These are phyloP conservation scores for Wallacemonas sp. DNA, from an alignment of 208 protist species.

Conservation along the genomic window DNA sequence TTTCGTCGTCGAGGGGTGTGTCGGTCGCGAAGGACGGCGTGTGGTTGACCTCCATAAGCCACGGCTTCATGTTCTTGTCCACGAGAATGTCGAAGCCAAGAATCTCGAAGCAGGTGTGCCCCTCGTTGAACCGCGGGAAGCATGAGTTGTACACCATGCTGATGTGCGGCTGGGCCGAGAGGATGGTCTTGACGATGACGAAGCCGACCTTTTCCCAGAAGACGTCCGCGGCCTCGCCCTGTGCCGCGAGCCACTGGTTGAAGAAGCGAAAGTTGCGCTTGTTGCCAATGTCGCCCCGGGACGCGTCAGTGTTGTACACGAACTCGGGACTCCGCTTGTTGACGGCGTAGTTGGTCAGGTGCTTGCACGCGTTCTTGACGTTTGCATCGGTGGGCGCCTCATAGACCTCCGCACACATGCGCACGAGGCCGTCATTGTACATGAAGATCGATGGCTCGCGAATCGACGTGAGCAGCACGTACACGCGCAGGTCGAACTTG, in stretches of 20 bases:
- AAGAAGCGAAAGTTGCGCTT: slow-evolving; percentile 94
- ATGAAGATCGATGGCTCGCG: slow-evolving; percentile 89
- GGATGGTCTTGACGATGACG: slow-evolving; percentile 92
- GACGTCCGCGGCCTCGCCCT: slow-evolving; percentile 47
- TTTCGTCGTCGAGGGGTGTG: slow-evolving; percentile 90
- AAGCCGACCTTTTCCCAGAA: slow-evolving; percentile 83
- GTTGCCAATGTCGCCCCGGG: slow-evolving; percentile 78
- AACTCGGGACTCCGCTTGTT: slow-evolving; percentile 94
- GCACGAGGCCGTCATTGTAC: slow-evolving; percentile 94
- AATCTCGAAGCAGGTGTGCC: slow-evolving; percentile 95
- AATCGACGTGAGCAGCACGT: slow-evolving; percentile 92
- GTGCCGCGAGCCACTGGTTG: slow-evolving; percentile 73
- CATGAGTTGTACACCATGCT: slow-evolving; percentile 90
- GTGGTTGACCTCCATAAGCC: slow-evolving; percentile 98
- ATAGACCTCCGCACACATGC: slow-evolving; percentile 94
- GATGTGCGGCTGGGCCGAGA: slow-evolving; percentile 92
- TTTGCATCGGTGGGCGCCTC: slow-evolving; percentile 80
- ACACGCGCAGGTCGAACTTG: slow-evolving; percentile 97
- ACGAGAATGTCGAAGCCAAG: slow-evolving; percentile 97
- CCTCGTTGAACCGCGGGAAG: slow-evolving; percentile 90
- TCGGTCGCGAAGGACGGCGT: slow-evolving; percentile 94
- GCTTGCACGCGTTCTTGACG: slow-evolving; percentile 89
- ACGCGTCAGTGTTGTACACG: slow-evolving; percentile 85
- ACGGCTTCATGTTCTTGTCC: slow-evolving; percentile 91
- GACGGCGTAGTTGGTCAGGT: slow-evolving; percentile 98